These are phyloP conservation scores for Globisporangium barbulae DNA, from an alignment of 352 stramenopile genomes.

Conservation along the genomic window DNA sequence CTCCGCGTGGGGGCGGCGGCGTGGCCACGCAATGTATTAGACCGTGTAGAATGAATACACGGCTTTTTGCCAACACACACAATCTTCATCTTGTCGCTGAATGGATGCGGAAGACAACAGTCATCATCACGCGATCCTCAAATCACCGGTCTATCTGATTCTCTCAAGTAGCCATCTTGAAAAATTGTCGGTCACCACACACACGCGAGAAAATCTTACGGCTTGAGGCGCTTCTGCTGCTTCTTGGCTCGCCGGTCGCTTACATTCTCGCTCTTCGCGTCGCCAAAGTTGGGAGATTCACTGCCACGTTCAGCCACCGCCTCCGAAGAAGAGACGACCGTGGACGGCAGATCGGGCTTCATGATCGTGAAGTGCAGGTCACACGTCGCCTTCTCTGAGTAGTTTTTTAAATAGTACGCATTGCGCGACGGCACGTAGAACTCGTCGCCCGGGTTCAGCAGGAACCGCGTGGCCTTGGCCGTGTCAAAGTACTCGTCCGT, in stretches of 20 bases:
- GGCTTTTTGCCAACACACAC: constrained; percentile 11
- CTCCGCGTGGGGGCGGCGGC: not conserved
- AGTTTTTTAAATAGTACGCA: constrained; percentile 96
- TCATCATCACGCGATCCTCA: too few relatives aligned
- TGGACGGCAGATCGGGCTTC: constrained; percentile 42
- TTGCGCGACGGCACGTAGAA: constrained; percentile 97
- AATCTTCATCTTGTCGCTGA: too few relatives aligned
- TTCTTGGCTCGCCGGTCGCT: constrained; percentile 12
- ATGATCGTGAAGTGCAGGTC: constrained; percentile 96
- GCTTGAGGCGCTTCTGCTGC: constrained; percentile 15
- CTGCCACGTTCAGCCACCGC: not conserved
- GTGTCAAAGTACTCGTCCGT: constrained; percentile 85
- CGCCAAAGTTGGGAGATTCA: not conserved
- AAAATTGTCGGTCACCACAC: not conserved
- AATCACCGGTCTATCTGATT: not conserved
- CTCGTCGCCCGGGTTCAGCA: constrained; percentile 93
- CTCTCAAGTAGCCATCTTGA: not conserved
- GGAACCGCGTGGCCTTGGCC: constrained; percentile 90
- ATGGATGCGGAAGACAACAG: too few relatives aligned
- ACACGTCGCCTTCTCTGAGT: constrained; percentile 82
- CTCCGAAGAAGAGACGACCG: constrained; percentile 3
- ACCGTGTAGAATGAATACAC: constrained; percentile 27
- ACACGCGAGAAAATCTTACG: not conserved
- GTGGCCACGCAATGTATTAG: constrained; percentile 9
- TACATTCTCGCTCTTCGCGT: constrained; percentile 7